Percentiles rank a stretch among this genome's conserved stretches.
phyloP scores from a whole-genome alignment of 163 green algal species.

The Prototheca wickerhamii region DNA sequence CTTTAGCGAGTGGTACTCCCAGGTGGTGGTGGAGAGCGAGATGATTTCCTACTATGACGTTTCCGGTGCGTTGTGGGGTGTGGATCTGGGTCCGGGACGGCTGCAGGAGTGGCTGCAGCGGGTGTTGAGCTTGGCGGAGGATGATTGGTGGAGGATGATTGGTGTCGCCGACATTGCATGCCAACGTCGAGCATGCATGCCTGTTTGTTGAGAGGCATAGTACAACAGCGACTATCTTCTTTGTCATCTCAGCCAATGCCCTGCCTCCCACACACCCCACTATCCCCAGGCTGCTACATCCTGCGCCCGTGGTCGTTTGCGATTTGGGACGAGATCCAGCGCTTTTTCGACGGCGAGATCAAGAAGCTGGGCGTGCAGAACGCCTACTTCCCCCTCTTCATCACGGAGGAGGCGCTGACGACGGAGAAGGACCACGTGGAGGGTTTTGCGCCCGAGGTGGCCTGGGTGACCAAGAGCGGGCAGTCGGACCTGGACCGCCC shows the following conservation, averaged over 20 bases:
- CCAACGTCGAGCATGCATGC: no score
- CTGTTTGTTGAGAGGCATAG: no score
- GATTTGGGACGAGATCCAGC: conserved; percentile 89
- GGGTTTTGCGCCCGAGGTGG: conserved; percentile 79
- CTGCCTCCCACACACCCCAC: background rate
- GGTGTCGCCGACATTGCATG: no score
- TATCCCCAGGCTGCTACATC: conserved; percentile 96
- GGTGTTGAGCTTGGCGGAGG: no score
- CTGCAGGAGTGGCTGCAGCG: no score
- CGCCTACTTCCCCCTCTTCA: conserved; percentile 98
- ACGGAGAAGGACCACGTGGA: conserved; percentile 98
- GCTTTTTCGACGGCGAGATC: conserved; percentile 84
- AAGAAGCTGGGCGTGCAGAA: conserved; percentile 93
- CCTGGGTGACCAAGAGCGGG: conserved; percentile 88
- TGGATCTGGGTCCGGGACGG: no score
- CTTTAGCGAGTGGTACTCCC: conserved; percentile 80
- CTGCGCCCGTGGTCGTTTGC: conserved; percentile 85
- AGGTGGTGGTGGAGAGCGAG: conserved; percentile 71
- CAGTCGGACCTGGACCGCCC: conserved; percentile 83
- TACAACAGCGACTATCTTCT: no score
- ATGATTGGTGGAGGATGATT: no score
- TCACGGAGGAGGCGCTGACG: conserved; percentile 88
- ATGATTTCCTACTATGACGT: conserved; percentile 91
- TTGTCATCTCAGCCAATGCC: no score
- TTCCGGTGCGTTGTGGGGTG: conserved; percentile 34